A percentile compares a stretch with the other conserved stretches of the same genome.
phyloP scores from a whole-genome alignment of 768 basidiomycete genomes.

The Auricularia cornea region DNA sequence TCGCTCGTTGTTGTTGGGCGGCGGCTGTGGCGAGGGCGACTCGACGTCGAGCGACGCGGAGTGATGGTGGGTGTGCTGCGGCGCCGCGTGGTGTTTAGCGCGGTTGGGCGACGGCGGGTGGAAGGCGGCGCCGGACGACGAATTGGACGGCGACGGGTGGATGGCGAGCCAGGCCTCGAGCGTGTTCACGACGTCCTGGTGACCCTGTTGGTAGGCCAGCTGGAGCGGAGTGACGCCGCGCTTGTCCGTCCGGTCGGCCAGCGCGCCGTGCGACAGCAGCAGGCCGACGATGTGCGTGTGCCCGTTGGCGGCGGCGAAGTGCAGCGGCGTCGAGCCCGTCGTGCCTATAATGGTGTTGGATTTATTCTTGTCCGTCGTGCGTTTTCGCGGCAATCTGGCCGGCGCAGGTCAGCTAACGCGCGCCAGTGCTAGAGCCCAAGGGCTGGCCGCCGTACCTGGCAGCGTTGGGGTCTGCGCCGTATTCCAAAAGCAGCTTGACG shows the following conservation, averaged over 20 bases:
- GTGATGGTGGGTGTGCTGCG: neutral
- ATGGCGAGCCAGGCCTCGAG: slow-evolving; percentile 59
- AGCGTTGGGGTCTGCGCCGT: slow-evolving; percentile 97
- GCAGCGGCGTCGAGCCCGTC: slow-evolving; percentile 68
- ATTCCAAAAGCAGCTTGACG: slow-evolving; percentile 80
- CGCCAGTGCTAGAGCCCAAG: too few species aligned
- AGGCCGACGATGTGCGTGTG: slow-evolving; percentile 69
- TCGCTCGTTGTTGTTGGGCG: neutral
- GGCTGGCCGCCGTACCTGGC: slow-evolving; percentile 50
- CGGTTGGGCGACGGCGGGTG: neutral
- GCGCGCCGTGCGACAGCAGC: slow-evolving; percentile 79
- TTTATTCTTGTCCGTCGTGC: slow-evolving; percentile 53
- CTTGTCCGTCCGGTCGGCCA: slow-evolving; percentile 77
- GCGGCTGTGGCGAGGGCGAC: neutral
- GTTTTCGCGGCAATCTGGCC: slow-evolving; percentile 60
- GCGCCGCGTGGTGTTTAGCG: neutral
- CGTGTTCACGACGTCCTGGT: slow-evolving; percentile 66
- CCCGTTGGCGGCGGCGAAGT: slow-evolving; percentile 95
- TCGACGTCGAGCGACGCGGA: neutral
- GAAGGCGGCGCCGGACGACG: neutral
- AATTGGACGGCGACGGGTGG: slow-evolving; percentile 11
- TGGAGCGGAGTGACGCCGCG: slow-evolving; percentile 82
- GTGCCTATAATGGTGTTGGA: neutral
- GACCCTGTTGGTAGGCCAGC: slow-evolving; percentile 73
- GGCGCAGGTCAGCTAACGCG: neutral